Conservation (phyloP, 2,329 filamentous ascomycete species). For the Monosporascus sp. region DNA sequence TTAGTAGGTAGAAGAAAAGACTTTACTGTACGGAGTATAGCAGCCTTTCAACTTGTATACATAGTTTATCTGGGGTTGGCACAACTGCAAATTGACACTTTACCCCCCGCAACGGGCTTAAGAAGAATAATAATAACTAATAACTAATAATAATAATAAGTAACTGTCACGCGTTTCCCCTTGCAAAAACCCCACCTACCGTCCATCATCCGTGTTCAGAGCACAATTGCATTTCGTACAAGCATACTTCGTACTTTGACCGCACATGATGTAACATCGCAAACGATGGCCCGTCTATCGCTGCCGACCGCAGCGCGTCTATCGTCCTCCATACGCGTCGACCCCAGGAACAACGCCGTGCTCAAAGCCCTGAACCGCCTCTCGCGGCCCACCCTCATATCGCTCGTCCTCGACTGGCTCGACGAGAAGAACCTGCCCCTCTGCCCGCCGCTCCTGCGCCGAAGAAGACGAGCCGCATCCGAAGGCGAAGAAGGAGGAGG, state of each 20-base stretch:
- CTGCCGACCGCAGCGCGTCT: conserved; percentile 68
- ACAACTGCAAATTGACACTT: no score
- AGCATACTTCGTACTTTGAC: not conserved
- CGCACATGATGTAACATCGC: not conserved
- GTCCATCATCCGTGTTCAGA: not conserved
- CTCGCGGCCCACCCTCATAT: conserved; percentile 65
- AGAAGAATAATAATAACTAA: no score
- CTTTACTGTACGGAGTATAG: no score
- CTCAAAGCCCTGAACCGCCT: conserved; percentile 63
- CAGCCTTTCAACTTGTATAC: no score
- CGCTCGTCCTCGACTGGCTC: conserved; percentile 73
- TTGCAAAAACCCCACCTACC: no score
- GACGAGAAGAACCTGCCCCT: conserved; percentile 56
- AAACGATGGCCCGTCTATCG: conserved; percentile 50
- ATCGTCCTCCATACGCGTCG: conserved; percentile 64
- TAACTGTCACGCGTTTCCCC: no score
- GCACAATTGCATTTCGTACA: not conserved
- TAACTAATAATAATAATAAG: no score
- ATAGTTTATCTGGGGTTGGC: no score
- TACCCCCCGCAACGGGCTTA: no score
- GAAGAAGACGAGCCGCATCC: conserved; percentile 23
- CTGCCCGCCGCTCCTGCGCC: conserved; percentile 53
- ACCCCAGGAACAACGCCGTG: conserved; percentile 58
- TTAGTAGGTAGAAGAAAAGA: no score
- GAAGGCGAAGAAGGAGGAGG: conserved; percentile 28